Conservation (phyloP, 805 yeast genomes). For the Cyberlindnera xishuangbannaensis region DNA sequence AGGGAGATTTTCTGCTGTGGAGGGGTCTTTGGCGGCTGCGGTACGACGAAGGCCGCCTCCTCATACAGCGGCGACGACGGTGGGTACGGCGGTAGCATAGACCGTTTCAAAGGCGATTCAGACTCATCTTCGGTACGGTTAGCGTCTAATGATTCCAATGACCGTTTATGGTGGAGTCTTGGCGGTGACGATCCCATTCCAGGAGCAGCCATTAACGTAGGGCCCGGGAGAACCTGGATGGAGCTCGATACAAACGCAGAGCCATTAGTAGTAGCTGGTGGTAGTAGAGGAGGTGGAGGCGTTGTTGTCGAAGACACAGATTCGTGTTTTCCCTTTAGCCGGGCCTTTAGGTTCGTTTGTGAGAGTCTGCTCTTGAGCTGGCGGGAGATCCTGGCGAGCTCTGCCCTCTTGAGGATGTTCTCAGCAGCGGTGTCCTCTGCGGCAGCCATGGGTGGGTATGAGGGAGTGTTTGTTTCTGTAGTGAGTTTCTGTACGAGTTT, state of each 20-base stretch:
- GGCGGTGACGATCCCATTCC: too few species aligned
- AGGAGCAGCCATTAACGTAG: too few species aligned
- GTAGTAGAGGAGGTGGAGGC: not conserved
- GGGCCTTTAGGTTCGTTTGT: constrained; percentile 33
- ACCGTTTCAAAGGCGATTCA: constrained; percentile 16
- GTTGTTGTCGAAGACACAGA: too few species aligned
- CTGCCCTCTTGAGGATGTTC: constrained; percentile 39
- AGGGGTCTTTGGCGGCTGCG: constrained; percentile 21
- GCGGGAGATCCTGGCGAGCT: constrained; percentile 39
- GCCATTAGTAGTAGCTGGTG: not conserved
- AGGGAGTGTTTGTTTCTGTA: too few species aligned
- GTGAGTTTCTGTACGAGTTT: too few species aligned
- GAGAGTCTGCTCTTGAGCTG: constrained; percentile 37
- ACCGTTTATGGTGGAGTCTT: constrained; percentile 16
- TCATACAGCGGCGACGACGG: constrained; percentile 26
- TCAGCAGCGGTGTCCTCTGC: constrained; percentile 38
- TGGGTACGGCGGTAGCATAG: constrained; percentile 15
- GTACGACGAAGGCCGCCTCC: constrained; percentile 16
- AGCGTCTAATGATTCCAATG: constrained; percentile 19
- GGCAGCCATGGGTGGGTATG: constrained; percentile 8
- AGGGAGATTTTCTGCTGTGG: constrained; percentile 23
- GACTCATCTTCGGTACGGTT: constrained; percentile 21
- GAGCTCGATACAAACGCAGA: not conserved
- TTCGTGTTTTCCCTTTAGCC: constrained; percentile 12
- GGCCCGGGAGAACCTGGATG: not conserved